These are phyloP conservation scores for Fomitopsis palustris DNA, from an alignment of 1,284 basidiomycete species.

Conservation along the genomic window DNA sequence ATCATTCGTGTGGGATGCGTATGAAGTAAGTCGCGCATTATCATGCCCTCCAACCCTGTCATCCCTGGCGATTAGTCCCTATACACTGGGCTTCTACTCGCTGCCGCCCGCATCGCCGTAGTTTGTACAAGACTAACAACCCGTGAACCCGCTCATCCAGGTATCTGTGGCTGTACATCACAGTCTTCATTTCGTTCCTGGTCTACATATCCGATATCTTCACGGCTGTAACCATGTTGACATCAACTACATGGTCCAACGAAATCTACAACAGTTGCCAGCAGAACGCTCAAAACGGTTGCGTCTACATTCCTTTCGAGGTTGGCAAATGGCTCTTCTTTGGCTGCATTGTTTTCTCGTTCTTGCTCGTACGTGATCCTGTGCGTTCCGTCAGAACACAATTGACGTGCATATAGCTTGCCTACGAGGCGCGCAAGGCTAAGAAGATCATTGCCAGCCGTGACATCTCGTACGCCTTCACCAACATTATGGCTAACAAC, in stretches of 20 bases:
- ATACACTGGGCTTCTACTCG: background rate
- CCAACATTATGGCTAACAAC: conserved; percentile 95
- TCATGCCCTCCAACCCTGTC: background rate
- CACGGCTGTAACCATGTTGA: conserved; percentile 94
- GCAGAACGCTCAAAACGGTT: conserved; percentile 49
- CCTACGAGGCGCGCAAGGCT: conserved; percentile 90
- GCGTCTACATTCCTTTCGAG: conserved; percentile 84
- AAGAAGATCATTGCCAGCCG: conserved; percentile 91
- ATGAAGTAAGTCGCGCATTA: conserved; percentile 61
- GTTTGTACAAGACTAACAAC: too few species aligned
- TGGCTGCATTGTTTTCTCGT: conserved; percentile 97
- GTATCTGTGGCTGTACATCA: conserved; percentile 88
- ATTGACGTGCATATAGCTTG: conserved; percentile 46
- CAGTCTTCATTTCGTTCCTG: conserved; percentile 91
- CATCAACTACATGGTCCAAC: conserved; percentile 88
- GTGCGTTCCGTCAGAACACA: background rate
- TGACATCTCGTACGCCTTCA: conserved; percentile 96
- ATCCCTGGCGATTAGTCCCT: too few species aligned
- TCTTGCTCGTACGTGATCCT: conserved; percentile 69
- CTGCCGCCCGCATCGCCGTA: background rate
- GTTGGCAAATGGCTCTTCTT: conserved; percentile 96
- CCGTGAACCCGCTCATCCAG: conserved; percentile 36
- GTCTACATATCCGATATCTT: conserved; percentile 98
- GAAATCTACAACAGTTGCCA: conserved; percentile 80
- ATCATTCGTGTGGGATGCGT: conserved; percentile 83